Evolutionary conservation across 2,329 filamentous ascomycete genomes (phyloP).

Genomic region (Ramularia collo-cygni): DNA sequence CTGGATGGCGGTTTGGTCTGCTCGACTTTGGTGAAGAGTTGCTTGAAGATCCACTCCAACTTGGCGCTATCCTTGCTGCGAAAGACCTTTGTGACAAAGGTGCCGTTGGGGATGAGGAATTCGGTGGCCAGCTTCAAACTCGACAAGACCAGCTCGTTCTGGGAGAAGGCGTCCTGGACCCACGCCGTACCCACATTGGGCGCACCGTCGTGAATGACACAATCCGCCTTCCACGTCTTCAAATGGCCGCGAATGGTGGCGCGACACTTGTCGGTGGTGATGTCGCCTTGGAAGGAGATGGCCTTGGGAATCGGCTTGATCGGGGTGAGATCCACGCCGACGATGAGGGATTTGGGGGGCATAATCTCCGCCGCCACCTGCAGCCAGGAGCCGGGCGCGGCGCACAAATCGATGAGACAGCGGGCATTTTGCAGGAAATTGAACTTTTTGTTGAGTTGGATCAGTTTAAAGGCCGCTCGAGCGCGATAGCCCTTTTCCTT

Average conservation of each 20-base stretch:
- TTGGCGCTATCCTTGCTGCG: constrained; percentile 95
- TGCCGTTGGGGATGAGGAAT: constrained; percentile 81
- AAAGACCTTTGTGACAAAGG: constrained; percentile 97
- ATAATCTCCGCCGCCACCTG: constrained; percentile 94
- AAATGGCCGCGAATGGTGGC: constrained; percentile 82
- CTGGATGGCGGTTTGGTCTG: constrained; percentile 96
- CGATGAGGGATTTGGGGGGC: constrained; percentile 81
- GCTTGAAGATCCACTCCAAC: constrained; percentile 94
- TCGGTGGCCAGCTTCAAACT: constrained; percentile 91
- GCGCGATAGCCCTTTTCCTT: constrained; percentile 98
- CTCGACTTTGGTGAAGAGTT: constrained; percentile 90
- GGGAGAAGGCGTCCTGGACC: constrained; percentile 97
- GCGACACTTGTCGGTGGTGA: constrained; percentile 93
- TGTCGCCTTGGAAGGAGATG: constrained; percentile 95
- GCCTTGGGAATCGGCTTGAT: constrained; percentile 93
- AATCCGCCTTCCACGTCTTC: constrained; percentile 94
- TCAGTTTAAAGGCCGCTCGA: constrained; percentile 93
- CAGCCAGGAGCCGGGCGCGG: constrained; percentile 93
- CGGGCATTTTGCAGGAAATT: constrained; percentile 95
- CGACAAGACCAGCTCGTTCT: constrained; percentile 86
- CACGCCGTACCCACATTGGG: constrained; percentile 97
- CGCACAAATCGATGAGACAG: constrained; percentile 94
- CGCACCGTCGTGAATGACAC: constrained; percentile 91
- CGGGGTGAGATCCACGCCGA: constrained; percentile 88
- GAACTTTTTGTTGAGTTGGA: constrained; percentile 99